These are phyloP conservation scores for Plectosphaerella sp. DNA, from an alignment of 2,329 filamentous ascomycete species.

Conservation along the genomic window DNA sequence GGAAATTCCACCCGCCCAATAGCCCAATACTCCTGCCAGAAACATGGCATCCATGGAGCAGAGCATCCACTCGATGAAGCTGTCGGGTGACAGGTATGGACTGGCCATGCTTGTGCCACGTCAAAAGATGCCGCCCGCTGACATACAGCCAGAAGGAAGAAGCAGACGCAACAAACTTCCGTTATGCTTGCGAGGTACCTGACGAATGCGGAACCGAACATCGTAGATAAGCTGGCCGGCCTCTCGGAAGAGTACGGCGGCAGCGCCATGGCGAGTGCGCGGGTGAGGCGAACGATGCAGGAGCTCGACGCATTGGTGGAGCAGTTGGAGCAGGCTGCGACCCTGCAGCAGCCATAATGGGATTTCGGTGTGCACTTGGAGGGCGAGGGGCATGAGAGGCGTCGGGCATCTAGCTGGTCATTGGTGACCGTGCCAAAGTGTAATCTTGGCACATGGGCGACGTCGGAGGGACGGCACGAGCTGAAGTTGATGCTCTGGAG, in stretches of 20 bases:
- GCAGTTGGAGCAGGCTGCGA: conserved; percentile 5
- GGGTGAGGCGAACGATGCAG: conserved; percentile 5
- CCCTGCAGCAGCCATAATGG: not conserved
- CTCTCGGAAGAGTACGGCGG: conserved; percentile 1
- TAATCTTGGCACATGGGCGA: not conserved
- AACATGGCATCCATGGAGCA: not conserved
- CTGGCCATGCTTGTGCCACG: conserved; percentile 7
- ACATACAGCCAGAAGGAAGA: not conserved
- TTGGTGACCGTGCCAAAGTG: not conserved
- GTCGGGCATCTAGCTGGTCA: not conserved
- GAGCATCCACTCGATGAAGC: not conserved
- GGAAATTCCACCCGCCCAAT: not conserved
- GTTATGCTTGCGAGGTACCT: conserved; percentile 3
- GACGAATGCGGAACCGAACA: conserved; percentile 1
- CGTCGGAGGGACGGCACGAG: too few species aligned
- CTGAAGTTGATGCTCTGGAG: too few species aligned
- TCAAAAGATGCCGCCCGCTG: conserved; percentile 3
- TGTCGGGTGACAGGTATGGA: conserved; percentile 12
- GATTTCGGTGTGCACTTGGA: not conserved
- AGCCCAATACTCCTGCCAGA: not conserved
- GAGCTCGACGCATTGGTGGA: conserved; percentile 5
- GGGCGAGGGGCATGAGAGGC: not conserved
- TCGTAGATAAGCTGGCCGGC: conserved; percentile 3
- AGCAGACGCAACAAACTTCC: not conserved
- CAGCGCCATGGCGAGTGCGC: conserved; percentile 2